phyloP scores from a whole-genome alignment of 177 flowering plant genomes.

The Telopea speciosissima region DNA sequence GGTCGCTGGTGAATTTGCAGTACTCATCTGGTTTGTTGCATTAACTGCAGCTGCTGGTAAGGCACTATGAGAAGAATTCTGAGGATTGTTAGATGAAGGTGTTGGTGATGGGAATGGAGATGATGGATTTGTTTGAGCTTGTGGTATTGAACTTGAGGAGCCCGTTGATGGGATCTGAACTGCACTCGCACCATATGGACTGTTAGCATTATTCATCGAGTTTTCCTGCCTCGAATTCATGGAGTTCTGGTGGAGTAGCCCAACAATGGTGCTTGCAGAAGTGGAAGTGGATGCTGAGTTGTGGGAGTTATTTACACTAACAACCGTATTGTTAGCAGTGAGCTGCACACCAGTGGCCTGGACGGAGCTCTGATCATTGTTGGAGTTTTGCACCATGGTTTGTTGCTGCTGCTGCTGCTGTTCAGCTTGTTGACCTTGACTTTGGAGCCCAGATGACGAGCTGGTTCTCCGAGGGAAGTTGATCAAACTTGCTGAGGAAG shows the following conservation, averaged over 20 bases:
- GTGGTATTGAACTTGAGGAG: slow-evolving; percentile 57
- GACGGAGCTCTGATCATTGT: slow-evolving; percentile 22
- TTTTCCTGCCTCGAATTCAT: slow-evolving; percentile 46
- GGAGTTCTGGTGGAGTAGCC: slow-evolving; percentile 78
- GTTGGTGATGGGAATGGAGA: slow-evolving; percentile 75
- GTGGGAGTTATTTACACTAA: slow-evolving; percentile 25
- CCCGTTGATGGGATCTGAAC: slow-evolving; percentile 68
- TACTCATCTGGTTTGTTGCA: slow-evolving; percentile 33
- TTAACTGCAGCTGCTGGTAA: slow-evolving; percentile 27
- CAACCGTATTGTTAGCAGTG: slow-evolving; percentile 24
- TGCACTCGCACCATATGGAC: slow-evolving; percentile 57
- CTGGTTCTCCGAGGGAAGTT: slow-evolving; percentile 72
- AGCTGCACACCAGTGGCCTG: slow-evolving; percentile 23
- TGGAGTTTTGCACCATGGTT: slow-evolving; percentile 37
- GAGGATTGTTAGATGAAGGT: slow-evolving; percentile 66
- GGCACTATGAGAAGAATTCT: slow-evolving; percentile 41
- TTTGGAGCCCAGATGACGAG: slow-evolving; percentile 41
- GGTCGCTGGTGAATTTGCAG: slow-evolving; percentile 71
- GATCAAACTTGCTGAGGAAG: slow-evolving; percentile 73
- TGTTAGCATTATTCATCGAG: slow-evolving; percentile 42
- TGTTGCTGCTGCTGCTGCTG: slow-evolving; percentile 41
- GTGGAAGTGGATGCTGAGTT: slow-evolving; percentile 19
- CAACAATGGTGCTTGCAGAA: slow-evolving; percentile 24
- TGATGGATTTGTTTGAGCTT: slow-evolving; percentile 48
- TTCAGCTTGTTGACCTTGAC: slow-evolving; percentile 54